Percentiles rank a stretch among this genome's conserved stretches.
Evolutionary conservation across 2,329 filamentous ascomycete species (phyloP).

Genomic region (Xylaria multiplex): DNA sequence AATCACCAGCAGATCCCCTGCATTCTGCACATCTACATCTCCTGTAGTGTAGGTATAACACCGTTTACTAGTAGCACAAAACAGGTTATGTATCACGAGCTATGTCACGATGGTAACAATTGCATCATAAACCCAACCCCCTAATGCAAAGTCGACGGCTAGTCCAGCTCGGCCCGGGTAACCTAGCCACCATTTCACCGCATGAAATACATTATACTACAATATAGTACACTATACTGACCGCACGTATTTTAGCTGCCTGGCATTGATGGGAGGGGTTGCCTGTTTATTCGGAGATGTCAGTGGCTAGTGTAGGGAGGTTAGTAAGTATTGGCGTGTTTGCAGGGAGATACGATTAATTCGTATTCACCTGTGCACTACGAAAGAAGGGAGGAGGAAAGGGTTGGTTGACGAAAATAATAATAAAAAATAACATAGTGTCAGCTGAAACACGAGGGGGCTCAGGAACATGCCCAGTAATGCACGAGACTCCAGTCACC

Average conservation of each 20-base stretch:
- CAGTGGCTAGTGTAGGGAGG: no score
- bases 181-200: conserved; percentile 5
- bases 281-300: background rate
- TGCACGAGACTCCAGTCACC: conserved; percentile 19
- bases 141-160: background rate
- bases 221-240: background rate
- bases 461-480: conserved; percentile 13
- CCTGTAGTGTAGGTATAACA: background rate
- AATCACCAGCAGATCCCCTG: conserved; percentile 12
- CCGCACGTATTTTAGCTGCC: background rate
- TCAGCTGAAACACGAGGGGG: conserved; percentile 25
- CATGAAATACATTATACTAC: background rate
- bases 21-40: background rate
- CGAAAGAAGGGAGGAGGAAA: background rate
- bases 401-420: background rate
- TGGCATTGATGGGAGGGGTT: background rate
- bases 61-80: conserved; percentile 7
- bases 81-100: conserved; percentile 27
- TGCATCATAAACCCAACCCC: conserved; percentile 31
- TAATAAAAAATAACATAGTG: background rate
- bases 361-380: background rate
- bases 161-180: background rate
- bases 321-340: no score
- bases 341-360: background rate
- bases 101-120: conserved; percentile 32